Percentiles rank a stretch among this genome's conserved stretches.
phyloP scores from a whole-genome alignment of 495 filamentous ascomycete genomes.

The Neurospora tetrasperma region DNA sequence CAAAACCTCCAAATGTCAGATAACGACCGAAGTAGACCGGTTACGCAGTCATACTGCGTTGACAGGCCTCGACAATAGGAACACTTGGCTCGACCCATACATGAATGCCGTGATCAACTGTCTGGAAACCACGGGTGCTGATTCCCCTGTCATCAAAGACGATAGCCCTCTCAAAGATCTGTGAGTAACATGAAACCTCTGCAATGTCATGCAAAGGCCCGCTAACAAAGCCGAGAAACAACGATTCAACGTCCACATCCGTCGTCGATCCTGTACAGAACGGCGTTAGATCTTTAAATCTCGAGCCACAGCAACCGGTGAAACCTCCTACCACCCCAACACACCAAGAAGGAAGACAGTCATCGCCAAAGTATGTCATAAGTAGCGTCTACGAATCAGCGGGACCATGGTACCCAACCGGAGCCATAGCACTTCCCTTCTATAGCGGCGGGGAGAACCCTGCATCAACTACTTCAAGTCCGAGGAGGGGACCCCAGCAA shows the following conservation, averaged over 20 bases:
- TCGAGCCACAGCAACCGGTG: not conserved
- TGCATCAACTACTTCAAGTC: not conserved
- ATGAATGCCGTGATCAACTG: conserved; percentile 11
- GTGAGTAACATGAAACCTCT: not conserved
- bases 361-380: not conserved
- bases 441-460: not conserved
- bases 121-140: not conserved
- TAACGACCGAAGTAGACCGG: conserved; percentile 9
- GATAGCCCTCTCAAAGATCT: not conserved
- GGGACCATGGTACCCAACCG: conserved; percentile 10
- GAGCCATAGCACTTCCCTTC: conserved; percentile 4
- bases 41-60: not conserved
- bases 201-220: not conserved
- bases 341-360: not conserved
- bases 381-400: not conserved
- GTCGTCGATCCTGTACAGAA: not conserved
- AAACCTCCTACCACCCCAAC: not conserved
- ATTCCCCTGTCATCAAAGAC: not conserved
- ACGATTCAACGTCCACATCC: not conserved
- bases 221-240: not conserved
- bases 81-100: conserved; percentile 6
- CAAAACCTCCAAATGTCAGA: not conserved
- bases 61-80: not conserved
- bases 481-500: not conserved
- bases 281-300: not conserved